phyloP scores from a whole-genome alignment of 2,329 filamentous ascomycete species.

The Amauroascus verrucosus region DNA sequence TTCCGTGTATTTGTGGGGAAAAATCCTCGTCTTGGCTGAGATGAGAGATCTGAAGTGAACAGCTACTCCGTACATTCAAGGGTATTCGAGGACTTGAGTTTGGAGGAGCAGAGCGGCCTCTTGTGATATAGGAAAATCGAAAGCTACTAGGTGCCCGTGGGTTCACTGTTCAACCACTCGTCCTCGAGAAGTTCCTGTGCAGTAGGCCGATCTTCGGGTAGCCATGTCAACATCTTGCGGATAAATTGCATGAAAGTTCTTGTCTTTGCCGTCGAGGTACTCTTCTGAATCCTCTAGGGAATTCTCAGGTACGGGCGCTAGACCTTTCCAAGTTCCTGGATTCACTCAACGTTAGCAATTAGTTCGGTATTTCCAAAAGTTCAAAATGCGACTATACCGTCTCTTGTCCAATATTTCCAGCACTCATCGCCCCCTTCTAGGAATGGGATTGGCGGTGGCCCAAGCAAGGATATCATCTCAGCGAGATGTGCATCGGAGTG shows the following conservation, averaged over 20 bases:
- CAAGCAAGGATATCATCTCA: conserved; percentile 21
- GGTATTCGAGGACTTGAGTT: too few species aligned
- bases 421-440: conserved; percentile 20
- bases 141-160: not conserved
- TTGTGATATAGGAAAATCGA: too few species aligned
- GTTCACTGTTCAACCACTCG: too few species aligned
- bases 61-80: too few species aligned
- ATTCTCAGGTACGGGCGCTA: not conserved
- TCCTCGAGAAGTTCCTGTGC: conserved; percentile 22
- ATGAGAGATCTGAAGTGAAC: too few species aligned
- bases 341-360: not conserved
- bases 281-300: conserved; percentile 14
- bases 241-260: conserved; percentile 14
- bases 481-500: conserved; percentile 21
- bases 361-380: not conserved
- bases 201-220: conserved; percentile 25
- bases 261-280: conserved; percentile 14
- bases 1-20: conserved; percentile 36
- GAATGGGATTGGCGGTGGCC: conserved; percentile 22
- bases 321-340: not conserved
- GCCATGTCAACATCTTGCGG: conserved; percentile 25
- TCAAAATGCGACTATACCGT: too few species aligned
- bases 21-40: not conserved
- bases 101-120: too few species aligned
- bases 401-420: not conserved